Evolutionary conservation across 2,329 filamentous ascomycete species (phyloP).

Genomic region (Ceratocystiopsis minuta): DNA sequence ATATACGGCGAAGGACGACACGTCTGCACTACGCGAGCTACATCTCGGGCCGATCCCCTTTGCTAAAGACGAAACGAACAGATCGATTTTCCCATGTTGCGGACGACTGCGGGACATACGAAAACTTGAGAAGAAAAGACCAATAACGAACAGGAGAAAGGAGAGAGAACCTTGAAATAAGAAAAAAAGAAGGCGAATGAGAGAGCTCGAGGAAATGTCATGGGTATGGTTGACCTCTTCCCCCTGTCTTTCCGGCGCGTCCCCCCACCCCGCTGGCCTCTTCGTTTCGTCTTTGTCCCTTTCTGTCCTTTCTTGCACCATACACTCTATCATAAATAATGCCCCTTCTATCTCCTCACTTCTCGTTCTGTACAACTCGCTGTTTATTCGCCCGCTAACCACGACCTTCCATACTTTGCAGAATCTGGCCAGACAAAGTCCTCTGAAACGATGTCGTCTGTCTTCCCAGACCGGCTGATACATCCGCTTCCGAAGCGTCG

Average conservation of each 20-base stretch:
- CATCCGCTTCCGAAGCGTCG: conserved; percentile 79
- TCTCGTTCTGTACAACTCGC: background rate
- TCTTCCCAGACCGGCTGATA: conserved; percentile 82
- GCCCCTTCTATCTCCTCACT: background rate
- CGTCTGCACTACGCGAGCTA: too few relatives aligned
- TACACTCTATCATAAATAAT: too few relatives aligned
- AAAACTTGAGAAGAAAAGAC: too few relatives aligned
- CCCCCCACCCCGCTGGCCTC: background rate
- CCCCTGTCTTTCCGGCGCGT: background rate
- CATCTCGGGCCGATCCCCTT: too few relatives aligned
- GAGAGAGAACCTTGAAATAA: too few relatives aligned
- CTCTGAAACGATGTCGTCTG: conserved; percentile 58
- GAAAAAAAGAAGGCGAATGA: background rate
- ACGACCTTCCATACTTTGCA: conserved; percentile 13
- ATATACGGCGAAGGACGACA: too few relatives aligned
- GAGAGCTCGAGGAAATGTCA: conserved; percentile 6
- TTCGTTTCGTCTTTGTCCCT: background rate
- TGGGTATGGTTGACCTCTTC: conserved; percentile 4
- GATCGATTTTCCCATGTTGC: too few relatives aligned
- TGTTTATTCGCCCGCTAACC: conserved; percentile 13
- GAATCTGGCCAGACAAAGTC: conserved; percentile 37
- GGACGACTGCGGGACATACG: too few relatives aligned
- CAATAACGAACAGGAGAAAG: too few relatives aligned
- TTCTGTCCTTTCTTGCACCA: background rate
- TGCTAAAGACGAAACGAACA: too few relatives aligned